phyloP scores from a whole-genome alignment of 345 rosid species.

The Hevea brasiliensis region DNA sequence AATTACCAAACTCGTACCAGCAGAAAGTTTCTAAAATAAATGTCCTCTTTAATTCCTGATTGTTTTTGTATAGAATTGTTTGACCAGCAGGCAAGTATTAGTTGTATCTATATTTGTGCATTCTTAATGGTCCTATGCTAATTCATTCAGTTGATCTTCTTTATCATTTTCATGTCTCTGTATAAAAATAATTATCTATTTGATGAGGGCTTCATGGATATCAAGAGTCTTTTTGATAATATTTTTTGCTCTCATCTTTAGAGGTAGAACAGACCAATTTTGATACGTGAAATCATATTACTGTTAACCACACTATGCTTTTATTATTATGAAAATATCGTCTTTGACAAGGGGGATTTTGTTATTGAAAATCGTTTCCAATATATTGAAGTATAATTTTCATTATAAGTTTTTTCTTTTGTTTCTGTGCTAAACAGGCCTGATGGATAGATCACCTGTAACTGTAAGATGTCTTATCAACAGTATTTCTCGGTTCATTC shows the following conservation, averaged over 20 bases:
- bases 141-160: background rate
- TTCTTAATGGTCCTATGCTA: background rate
- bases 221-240: background rate
- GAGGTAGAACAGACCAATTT: background rate
- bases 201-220: background rate
- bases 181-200: background rate
- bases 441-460: constrained; percentile 62
- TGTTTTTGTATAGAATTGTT: background rate
- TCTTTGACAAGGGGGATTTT: constrained; percentile 2
- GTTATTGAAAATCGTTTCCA: background rate
- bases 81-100: background rate
- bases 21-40: background rate
- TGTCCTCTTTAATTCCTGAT: background rate
- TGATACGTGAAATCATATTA: background rate
- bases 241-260: background rate
- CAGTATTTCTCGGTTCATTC: constrained; percentile 82
- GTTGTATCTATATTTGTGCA: background rate
- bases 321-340: background rate
- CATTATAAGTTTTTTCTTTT: background rate
- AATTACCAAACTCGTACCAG: background rate
- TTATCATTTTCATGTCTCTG: background rate
- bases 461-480: constrained; percentile 67
- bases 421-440: constrained; percentile 34
- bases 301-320: background rate
- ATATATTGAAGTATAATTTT: background rate